Conservation (phyloP, 345 rosid genomes). For the Mangifera indica region DNA sequence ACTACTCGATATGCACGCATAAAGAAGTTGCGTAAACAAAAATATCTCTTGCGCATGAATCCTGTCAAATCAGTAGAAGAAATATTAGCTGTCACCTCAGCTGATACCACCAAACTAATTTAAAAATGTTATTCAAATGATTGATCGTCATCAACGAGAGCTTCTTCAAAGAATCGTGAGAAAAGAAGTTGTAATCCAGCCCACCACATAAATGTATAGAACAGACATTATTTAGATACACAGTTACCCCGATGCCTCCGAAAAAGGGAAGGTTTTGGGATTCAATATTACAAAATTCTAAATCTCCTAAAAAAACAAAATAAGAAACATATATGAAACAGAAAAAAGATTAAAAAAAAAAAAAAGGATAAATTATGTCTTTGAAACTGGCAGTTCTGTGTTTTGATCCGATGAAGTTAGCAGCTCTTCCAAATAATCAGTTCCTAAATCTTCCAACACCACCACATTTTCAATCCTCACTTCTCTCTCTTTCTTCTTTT, state of each 20-base stretch:
- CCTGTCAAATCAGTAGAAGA: too few species aligned
- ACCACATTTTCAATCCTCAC: conserved; percentile 46
- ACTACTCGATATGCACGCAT: too few species aligned
- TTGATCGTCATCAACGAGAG: too few species aligned
- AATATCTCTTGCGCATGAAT: too few species aligned
- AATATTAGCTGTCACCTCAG: too few species aligned
- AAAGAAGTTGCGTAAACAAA: too few species aligned
- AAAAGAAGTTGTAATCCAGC: not conserved
- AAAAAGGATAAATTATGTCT: too few species aligned
- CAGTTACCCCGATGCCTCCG: not conserved
- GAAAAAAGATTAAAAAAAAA: not conserved
- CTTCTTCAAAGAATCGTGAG: not conserved
- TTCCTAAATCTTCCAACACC: conserved; percentile 79
- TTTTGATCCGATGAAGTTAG: conserved; percentile 38
- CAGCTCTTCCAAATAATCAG: conserved; percentile 70
- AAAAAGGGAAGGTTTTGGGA: conserved; percentile 9
- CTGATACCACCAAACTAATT: too few species aligned
- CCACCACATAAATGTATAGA: not conserved
- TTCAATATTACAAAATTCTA: not conserved
- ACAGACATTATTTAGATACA: not conserved
- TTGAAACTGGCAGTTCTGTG: not conserved
- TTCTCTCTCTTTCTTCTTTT: conserved; percentile 40
- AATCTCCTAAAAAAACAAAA: not conserved
- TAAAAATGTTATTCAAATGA: too few species aligned
- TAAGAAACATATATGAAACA: not conserved